Evolutionary conservation across 2,329 filamentous ascomycete genomes (phyloP), one percentile per base, ranked within the genome.

Genomic region (Endocalyx cinctus): DNA sequence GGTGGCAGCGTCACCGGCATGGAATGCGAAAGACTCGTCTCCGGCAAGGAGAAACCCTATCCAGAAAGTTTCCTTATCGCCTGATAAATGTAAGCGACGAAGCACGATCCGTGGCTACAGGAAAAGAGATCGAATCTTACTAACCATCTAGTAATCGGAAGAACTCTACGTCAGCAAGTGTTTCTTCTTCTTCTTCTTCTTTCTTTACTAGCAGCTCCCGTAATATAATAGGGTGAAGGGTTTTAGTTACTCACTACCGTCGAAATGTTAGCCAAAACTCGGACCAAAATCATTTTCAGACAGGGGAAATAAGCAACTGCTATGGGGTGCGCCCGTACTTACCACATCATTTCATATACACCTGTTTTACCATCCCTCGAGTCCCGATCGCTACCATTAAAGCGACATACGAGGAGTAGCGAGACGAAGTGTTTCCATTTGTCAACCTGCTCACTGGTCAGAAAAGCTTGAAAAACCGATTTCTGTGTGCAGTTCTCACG

Each of bases 31-130:
- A 16, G 60, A 55, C 6, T 51, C 39, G 34, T 66, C 63, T 5
- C 62, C 64, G 13, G 58, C 61, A 11, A 69, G 57, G 36, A 68
- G 60, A 55, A 64, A 69, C n/a, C 63, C 61, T 4, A 70, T 55
- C 66, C 66, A 70, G 52, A 67, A 70, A 2, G 65, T 69, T 39
- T 70, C 66, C 40, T 70, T 70, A 46, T 70, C 66, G 27, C 66
- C 64, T 64, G 42, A 15, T 22, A 15, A 28, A 27, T 13, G 25
- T 26, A 33, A 41, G 1, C 40, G 33, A 29, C 13, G 29, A 20
- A 6, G 20, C 13, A 17, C 5, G 13, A 10, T 16, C 8, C 5
- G 25, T 6, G 12, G 3, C 22, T 25, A 12, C 12, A 7, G 7
- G 17, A 13, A 5, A n/a, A 13, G 19, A n/a, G 18, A 30, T 30